Evolutionary conservation across 2,329 filamentous ascomycete species (phyloP), one percentile per base, ranked within the genome.

Genomic region (Pseudopyrenochaeta lycopersici): DNA sequence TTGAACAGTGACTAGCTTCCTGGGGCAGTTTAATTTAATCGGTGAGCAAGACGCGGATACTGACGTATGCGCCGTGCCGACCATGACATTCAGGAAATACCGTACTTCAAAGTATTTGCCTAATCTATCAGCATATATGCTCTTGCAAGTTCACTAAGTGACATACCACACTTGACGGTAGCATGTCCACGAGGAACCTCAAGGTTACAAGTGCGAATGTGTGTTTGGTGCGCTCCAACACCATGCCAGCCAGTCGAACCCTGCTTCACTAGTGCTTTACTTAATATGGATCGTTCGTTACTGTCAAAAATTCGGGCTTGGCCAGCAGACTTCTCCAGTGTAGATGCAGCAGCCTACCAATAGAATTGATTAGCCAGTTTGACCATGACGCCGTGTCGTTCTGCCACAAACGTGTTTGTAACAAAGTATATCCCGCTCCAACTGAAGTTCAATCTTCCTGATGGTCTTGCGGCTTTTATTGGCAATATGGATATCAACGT

Each of bases 81-180:
- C 75, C 17, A 79, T 73, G 15, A 84, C 73, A 51, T 83, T 84
- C 18, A 85, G 70, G 51, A 85, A 84, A 62, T 82, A 84, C 17
- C 82, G 77, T 14, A 85, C 81, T 70, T 84, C 83, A 51, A 85
- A 84, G 63, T 80, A 84, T 65, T 84, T 82, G 17, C 82, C 80
- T 76, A 4, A 23, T n/a, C 9, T 31, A n/a, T 63, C 55, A 61
- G 60, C 11, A 43, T 36, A 3, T 45, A 18, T 7, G 20, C 20
- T 12, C 41, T 1, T 7, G 11, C 3, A 32, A n/a, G 27, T 42
- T 45, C 12, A 39, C 10, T n/a, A 14, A 33, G 23, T 7, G 43
- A 57, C 52, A 35, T 68, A 77, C 78, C 81, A 62, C 80, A 82
- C 44, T 80, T 80, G 3, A 83, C 77, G 2, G 81, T 83, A 2